Percentiles rank a stretch among this genome's conserved stretches.
These are phyloP conservation scores for Samsoniella hepiali DNA, from an alignment of 2,329 filamentous ascomycete species.

Conservation along the genomic window DNA sequence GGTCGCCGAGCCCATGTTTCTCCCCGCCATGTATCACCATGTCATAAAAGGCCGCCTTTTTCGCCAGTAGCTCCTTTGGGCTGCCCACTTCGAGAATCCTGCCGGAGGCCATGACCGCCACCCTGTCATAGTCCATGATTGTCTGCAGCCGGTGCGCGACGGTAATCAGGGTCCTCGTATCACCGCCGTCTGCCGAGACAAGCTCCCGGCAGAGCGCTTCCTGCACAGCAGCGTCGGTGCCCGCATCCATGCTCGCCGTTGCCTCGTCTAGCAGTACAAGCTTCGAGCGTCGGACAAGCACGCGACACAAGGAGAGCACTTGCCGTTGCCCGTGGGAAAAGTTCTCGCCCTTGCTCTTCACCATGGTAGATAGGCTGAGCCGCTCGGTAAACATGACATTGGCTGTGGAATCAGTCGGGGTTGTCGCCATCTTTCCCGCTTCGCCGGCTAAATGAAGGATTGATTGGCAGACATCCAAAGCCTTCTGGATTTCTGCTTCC, in stretches of 20 bases:
- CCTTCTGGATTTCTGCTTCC: conserved; percentile 52
- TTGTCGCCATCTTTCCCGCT: too few relatives aligned
- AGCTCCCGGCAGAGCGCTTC: conserved; percentile 48
- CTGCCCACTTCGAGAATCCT: conserved; percentile 48
- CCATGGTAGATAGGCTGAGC: conserved; percentile 41
- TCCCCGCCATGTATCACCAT: too few relatives aligned
- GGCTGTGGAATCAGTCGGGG: conserved; percentile 22
- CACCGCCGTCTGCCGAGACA: conserved; percentile 35
- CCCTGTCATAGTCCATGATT: conserved; percentile 57
- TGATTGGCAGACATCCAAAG: conserved; percentile 52
- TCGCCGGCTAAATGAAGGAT: conserved; percentile 35
- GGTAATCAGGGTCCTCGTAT: conserved; percentile 49
- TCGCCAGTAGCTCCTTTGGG: conserved; percentile 30
- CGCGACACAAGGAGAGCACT: conserved; percentile 54
- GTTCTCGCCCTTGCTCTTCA: conserved; percentile 53
- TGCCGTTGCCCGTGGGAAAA: conserved; percentile 58
- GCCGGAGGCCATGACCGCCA: conserved; percentile 55
- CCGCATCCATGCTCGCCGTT: conserved; percentile 57
- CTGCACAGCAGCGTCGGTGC: conserved; percentile 55
- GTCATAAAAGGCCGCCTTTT: too few relatives aligned
- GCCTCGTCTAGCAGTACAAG: conserved; percentile 57
- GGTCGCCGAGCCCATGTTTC: too few relatives aligned
- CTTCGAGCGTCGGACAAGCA: conserved; percentile 51
- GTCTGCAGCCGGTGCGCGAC: conserved; percentile 57
- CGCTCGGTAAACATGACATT: conserved; percentile 25